A percentile compares a stretch with the other conserved stretches of the same genome.
Evolutionary conservation across 2,329 filamentous ascomycete genomes (phyloP).

Genomic region (Seiridium cupressi): DNA sequence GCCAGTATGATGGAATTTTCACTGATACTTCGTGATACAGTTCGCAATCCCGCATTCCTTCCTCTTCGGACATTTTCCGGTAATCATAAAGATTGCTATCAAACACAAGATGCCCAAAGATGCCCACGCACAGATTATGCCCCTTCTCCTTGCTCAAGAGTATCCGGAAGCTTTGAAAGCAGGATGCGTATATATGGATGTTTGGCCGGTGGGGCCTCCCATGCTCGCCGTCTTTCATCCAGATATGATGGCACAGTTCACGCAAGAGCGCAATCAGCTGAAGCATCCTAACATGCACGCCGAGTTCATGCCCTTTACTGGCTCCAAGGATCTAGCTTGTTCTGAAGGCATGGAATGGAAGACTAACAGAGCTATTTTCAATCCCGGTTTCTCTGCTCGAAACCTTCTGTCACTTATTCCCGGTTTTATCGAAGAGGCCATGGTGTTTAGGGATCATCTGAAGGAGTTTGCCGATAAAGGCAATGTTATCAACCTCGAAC

Average conservation of each 20-base stretch:
- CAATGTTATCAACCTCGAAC: constrained; percentile 24
- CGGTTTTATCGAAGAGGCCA: constrained; percentile 27
- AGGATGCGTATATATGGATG: constrained; percentile 33
- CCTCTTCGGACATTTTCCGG: constrained; percentile 28
- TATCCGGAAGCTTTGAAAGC: constrained; percentile 26
- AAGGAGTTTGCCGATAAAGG: constrained; percentile 16
- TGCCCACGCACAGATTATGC: constrained; percentile 19
- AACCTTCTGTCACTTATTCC: constrained; percentile 34
- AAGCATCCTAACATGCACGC: constrained; percentile 28
- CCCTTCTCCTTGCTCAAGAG: constrained; percentile 21
- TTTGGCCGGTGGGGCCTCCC: constrained; percentile 33
- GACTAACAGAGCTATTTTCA: constrained; percentile 31
- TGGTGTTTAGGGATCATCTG: constrained; percentile 22
- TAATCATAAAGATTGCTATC: constrained; percentile 21
- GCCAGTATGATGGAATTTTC: not conserved
- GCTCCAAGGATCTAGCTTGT: constrained; percentile 30
- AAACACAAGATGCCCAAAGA: constrained; percentile 26
- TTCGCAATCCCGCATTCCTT: constrained; percentile 27
- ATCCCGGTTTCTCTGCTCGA: constrained; percentile 34
- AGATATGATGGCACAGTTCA: constrained; percentile 34
- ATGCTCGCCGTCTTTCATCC: constrained; percentile 35
- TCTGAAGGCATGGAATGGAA: constrained; percentile 38
- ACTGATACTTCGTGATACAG: not conserved
- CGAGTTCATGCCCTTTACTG: constrained; percentile 27
- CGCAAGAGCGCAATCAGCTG: constrained; percentile 30